Base-by-base conservation (phyloP, 495 filamentous ascomycete genomes). In the Xylaria venustula region DNA sequence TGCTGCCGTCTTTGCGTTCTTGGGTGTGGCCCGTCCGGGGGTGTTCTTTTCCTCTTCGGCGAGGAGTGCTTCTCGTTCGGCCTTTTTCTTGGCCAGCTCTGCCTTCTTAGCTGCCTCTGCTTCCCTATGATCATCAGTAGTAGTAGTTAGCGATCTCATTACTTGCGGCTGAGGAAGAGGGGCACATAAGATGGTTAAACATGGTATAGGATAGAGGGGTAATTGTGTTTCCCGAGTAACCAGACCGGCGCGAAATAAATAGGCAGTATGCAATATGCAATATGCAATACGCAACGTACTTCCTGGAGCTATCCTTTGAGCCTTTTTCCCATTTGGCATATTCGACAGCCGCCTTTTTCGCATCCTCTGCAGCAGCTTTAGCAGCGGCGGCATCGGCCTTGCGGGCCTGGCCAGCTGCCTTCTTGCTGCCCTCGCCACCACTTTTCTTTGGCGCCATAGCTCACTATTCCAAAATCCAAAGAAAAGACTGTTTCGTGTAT, bases 311-410 rank as follows among this genome's bases (percentile, higher is more conserved):
- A 58, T 79, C 85, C 78, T 98, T 98, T 30, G 89, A 70, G 53
- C 94, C 94, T 75, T 96, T 90, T 2, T 77, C 58, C 94, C 94
- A 98, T 63, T 96, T 80, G 60, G 80, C 80, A 9, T 88, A 87
- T 67, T 97, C 95, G 40, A 73, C 85, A 0, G 78, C 82, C 0
- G 83, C 85, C 32, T 77, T 83, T 75, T 88, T 90, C n/a, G 83
- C 74, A 19, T 89, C 81, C 52, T 88, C 88, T 0, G 67, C 85
- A 7, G 90, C 90, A 36, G 85, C 82, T 73, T 97, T 98, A 47
- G 79, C 66, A 2, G 89, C 87, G 0, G 92, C 93, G 9, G 85
- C 85, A 45, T 97, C 91, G 58, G 94, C 93, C 81, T 98, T 98
- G 78, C 92, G 81, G 58, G 93, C 92, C 68, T 98, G 90, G 64